Evolutionary conservation across 371 early-diverging fungal genomes (phyloP).

Genomic region (Gilbertella persicaria): DNA sequence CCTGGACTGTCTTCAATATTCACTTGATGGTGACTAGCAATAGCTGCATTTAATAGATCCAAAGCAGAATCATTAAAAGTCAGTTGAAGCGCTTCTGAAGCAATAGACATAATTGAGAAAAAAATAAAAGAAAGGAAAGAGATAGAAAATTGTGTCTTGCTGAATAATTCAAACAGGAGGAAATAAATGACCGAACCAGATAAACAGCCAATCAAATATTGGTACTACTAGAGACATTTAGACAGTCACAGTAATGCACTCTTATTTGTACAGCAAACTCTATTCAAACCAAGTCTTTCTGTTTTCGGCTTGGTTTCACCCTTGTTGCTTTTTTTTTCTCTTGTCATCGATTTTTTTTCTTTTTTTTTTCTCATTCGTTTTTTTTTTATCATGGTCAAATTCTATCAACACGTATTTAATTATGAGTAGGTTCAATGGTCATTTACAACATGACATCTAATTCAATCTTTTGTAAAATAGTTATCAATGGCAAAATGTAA

Average conservation of each 20-base stretch:
- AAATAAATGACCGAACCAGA: not conserved
- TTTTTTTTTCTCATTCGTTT: not conserved
- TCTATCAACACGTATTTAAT: constrained; percentile 74
- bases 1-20: constrained; percentile 4
- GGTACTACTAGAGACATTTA: not conserved
- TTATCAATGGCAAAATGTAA: constrained; percentile 83
- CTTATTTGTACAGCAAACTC: constrained; percentile 1
- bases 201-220: constrained; percentile 1
- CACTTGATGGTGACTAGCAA: constrained; percentile 28
- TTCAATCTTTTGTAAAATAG: too few relatives aligned
- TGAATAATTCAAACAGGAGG: constrained; percentile 10
- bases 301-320: constrained; percentile 10
- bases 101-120: not conserved
- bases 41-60: constrained; percentile 36
- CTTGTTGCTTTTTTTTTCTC: constrained; percentile 9
- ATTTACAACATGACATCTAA: not conserved
- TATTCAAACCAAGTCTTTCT: not conserved
- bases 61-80: constrained; percentile 22
- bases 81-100: constrained; percentile 16
- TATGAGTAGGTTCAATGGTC: constrained; percentile 61
- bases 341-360: not conserved
- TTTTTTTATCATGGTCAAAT: constrained; percentile 27
- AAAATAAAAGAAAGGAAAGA: constrained; percentile 2
- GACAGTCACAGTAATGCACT: not conserved
- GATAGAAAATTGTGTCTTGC: constrained; percentile 8